Evolutionary conservation across 768 basidiomycete genomes (phyloP).

Genomic region (Kwoniella mangroviensis): DNA sequence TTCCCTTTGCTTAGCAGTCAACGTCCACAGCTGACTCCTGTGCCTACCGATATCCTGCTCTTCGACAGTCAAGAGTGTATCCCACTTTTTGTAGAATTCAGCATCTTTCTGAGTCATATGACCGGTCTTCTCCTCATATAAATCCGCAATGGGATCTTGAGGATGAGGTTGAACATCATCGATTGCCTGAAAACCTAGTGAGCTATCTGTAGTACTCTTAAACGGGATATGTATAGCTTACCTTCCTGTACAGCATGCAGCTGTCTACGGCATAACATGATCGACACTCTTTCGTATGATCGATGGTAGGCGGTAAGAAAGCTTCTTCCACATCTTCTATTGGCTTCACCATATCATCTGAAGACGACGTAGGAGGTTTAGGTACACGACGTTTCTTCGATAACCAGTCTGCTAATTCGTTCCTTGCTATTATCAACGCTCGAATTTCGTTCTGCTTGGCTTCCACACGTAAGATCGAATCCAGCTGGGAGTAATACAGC

Average conservation of each 20-base stretch:
- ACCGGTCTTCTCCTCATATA: constrained; percentile 76
- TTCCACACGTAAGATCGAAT: constrained; percentile 82
- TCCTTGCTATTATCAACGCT: constrained; percentile 77
- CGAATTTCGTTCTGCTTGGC: constrained; percentile 79
- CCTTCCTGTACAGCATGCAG: constrained; percentile 94
- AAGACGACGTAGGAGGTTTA: neutral
- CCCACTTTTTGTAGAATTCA: constrained; percentile 90
- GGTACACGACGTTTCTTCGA: constrained; percentile 39
- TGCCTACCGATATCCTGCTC: constrained; percentile 84
- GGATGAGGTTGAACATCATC: constrained; percentile 65
- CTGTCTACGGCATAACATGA: constrained; percentile 80
- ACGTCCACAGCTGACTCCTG: constrained; percentile 91
- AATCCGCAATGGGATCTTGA: constrained; percentile 61
- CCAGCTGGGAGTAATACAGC: constrained; percentile 91
- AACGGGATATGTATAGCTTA: constrained; percentile 48
- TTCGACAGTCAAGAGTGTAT: constrained; percentile 78
- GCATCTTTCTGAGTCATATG: constrained; percentile 73
- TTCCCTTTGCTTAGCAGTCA: constrained; percentile 79
- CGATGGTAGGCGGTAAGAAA: constrained; percentile 85
- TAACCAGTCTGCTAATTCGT: constrained; percentile 80
- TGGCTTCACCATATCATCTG: constrained; percentile 2
- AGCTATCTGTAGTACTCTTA: neutral
- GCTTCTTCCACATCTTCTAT: constrained; percentile 51
- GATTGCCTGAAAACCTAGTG: constrained; percentile 63
- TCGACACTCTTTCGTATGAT: constrained; percentile 76